Conservation (phyloP, 768 basidiomycete species). For the Auricularia auricula-judae region DNA sequence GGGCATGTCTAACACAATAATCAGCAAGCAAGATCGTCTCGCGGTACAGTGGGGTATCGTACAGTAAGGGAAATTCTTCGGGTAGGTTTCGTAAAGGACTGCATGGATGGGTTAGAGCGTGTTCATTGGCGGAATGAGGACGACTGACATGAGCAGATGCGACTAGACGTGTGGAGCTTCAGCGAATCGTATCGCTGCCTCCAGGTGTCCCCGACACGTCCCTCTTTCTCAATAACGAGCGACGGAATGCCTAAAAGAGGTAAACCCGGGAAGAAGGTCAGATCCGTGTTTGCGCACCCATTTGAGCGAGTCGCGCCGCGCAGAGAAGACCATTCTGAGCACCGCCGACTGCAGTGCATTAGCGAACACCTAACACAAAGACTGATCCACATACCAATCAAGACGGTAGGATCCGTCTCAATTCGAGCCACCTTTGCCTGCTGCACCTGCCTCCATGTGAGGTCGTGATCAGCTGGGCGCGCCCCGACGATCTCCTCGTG, state of each 20-base stretch:
- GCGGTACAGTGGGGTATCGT: slow-evolving; percentile 24
- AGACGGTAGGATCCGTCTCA: slow-evolving; percentile 27
- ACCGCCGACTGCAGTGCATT: slow-evolving; percentile 25
- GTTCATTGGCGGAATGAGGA: background rate
- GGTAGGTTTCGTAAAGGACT: slow-evolving; percentile 31
- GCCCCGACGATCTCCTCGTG: slow-evolving; percentile 16
- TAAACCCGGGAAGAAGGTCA: too few species aligned
- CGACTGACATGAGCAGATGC: background rate
- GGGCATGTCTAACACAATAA: slow-evolving; percentile 1
- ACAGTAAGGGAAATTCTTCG: slow-evolving; percentile 21
- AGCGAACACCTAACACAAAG: background rate
- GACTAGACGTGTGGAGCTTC: slow-evolving; percentile 22
- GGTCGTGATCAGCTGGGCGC: background rate
- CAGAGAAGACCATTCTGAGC: slow-evolving; percentile 32
- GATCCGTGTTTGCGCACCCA: slow-evolving; percentile 11
- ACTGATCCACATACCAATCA: slow-evolving; percentile 24
- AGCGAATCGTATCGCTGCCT: slow-evolving; percentile 33
- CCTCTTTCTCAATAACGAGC: slow-evolving; percentile 26
- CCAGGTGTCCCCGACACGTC: slow-evolving; percentile 32
- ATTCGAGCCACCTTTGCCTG: background rate
- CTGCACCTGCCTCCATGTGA: background rate
- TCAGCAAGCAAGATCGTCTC: background rate
- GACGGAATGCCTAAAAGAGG: slow-evolving; percentile 17
- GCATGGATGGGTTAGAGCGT: background rate
- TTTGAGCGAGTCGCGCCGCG: slow-evolving; percentile 31